Evolutionary conservation across 2,329 filamentous ascomycete species (phyloP).

Genomic region (Trichoderma sp.): DNA sequence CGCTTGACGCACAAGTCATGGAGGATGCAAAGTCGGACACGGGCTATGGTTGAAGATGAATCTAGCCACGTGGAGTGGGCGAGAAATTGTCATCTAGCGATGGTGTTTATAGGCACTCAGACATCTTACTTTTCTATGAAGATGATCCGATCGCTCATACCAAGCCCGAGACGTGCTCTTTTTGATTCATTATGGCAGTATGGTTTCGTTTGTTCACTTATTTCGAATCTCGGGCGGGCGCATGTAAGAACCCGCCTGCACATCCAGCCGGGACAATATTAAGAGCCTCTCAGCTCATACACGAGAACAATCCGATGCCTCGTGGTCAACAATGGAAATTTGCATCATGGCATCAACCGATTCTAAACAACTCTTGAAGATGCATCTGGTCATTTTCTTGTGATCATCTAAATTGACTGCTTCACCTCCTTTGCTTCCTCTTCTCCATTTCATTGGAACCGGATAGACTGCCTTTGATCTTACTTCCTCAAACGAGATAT

Average conservation of each 20-base stretch:
- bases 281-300: conserved; percentile 4
- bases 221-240: not conserved
- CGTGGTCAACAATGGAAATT: conserved; percentile 1
- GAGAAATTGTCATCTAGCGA: not conserved
- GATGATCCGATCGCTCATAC: not conserved
- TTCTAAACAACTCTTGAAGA: not conserved
- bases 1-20: conserved; percentile 34
- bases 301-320: conserved; percentile 1
- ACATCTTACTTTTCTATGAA: not conserved
- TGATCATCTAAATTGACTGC: not conserved
- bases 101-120: not conserved
- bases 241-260: not conserved
- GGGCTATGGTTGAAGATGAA: not conserved
- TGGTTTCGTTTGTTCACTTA: not conserved
- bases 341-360: not conserved
- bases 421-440: no score
- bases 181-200: no score
- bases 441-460: no score
- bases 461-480: no score
- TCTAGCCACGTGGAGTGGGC: not conserved
- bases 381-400: not conserved
- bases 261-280: conserved; percentile 17
- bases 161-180: no score
- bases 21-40: conserved; percentile 19
- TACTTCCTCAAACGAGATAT: no score